These are phyloP conservation scores for Puccinellia tenuiflora DNA, from an alignment of 176 grass and related monocot species.

Conservation along the genomic window DNA sequence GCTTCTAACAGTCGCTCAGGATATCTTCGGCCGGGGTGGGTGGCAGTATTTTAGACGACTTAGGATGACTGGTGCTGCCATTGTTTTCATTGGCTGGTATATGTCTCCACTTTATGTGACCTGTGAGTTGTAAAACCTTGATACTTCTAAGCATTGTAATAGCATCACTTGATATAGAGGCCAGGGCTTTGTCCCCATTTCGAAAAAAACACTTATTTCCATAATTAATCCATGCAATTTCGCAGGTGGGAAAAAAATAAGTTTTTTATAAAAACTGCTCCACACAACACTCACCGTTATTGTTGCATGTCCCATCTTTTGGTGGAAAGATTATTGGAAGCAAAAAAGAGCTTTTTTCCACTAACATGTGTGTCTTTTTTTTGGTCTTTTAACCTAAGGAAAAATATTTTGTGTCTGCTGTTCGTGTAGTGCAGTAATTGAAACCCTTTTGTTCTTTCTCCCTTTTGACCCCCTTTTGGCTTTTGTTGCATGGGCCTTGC, in stretches of 20 bases:
- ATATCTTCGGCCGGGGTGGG: no score
- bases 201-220: background rate
- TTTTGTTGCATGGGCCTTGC: conserved; percentile 36
- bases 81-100: no score
- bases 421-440: conserved; percentile 8
- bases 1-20: no score
- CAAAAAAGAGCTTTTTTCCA: background rate
- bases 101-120: no score
- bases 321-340: conserved; percentile 33
- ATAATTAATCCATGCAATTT: background rate
- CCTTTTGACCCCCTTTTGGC: conserved; percentile 29
- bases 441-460: conserved; percentile 16
- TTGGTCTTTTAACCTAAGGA: background rate
- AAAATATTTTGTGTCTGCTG: background rate
- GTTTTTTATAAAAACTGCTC: background rate
- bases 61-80: no score
- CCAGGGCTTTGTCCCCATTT: no score
- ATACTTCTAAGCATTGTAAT: no score
- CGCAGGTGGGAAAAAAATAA: background rate
- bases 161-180: background rate
- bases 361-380: background rate
- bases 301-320: conserved; percentile 18
- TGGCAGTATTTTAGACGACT: no score
- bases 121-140: no score
- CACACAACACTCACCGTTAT: background rate